These are phyloP conservation scores for Xylariaceae sp. DNA, from an alignment of 2,329 filamentous ascomycete species.

Conservation along the genomic window DNA sequence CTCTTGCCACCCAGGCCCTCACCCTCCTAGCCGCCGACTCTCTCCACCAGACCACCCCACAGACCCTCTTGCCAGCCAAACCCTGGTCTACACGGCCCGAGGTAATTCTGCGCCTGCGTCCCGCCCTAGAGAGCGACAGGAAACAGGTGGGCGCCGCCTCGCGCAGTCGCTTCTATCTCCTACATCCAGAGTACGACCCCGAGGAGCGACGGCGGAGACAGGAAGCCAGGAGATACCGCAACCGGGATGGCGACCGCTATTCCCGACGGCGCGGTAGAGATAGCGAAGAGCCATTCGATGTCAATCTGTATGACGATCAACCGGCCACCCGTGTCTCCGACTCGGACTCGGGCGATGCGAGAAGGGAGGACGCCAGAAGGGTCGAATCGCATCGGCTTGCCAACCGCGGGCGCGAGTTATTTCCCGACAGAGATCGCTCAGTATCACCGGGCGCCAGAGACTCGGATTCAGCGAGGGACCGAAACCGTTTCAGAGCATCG, in stretches of 20 bases:
- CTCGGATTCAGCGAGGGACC: constrained; percentile 26
- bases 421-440: constrained; percentile 51
- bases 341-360: constrained; percentile 18
- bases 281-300: constrained; percentile 59
- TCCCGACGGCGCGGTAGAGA: constrained; percentile 36
- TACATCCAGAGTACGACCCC: constrained; percentile 85
- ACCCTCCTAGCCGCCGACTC: constrained; percentile 49
- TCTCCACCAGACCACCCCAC: constrained; percentile 48
- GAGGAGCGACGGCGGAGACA: constrained; percentile 63
- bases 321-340: constrained; percentile 35
- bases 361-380: no score
- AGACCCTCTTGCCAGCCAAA: constrained; percentile 67
- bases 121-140: constrained; percentile 70
- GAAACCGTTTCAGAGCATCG: constrained; percentile 43
- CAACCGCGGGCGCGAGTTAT: constrained; percentile 60
- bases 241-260: constrained; percentile 42
- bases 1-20: constrained; percentile 51
- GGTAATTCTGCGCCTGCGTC: constrained; percentile 65
- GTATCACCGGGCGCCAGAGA: constrained; percentile 31
- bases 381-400: constrained; percentile 30
- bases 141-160: constrained; percentile 76
- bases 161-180: constrained; percentile 84
- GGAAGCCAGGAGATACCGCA: constrained; percentile 57
- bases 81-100: constrained; percentile 64
- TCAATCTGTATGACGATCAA: constrained; percentile 80